Base-by-base conservation (phyloP, 2,329 filamentous ascomycete species). In the Cladosporium velox region DNA sequence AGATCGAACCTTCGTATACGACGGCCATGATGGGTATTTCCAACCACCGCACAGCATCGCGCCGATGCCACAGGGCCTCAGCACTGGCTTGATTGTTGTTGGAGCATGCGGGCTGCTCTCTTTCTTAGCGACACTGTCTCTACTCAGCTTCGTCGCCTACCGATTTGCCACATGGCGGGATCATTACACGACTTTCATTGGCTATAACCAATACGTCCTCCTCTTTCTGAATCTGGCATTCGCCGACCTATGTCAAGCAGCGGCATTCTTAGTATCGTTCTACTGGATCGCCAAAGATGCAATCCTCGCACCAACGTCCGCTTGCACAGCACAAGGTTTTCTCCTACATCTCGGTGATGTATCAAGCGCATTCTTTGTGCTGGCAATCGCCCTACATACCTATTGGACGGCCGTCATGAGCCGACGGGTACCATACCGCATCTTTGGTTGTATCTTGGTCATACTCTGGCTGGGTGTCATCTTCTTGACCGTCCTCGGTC, bases 151-250 rank as follows among this genome's bases (percentile, higher is more conserved):
- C 70, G 74, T 78, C 55, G 41, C 68, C 44, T 72, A 67, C 51
- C 70, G 75, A 5, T 72, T 78, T 63, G 51, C 72, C 10, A 71
- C 67, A 10, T 76, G 75, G 74, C 68, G 70, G 28, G 59, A 68
- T 49, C 72, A 76, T 64, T 75, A 75, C 66, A 68, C 69, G 47
- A 75, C 72, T 2, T 75, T 72, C 59, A 59, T 76, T 21, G 73
- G 75, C 26, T 75, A 76, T 68, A 91, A 90, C 69, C 89, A 91
- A 75, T 90, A 91, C 72, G 82, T 91, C 32, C 80, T 91, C 0
- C 80, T 91, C 4, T 88, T 91, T 66, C 86, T 90, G 74, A 91
- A 91, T 73, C 82, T 91, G 0, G 79, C 91, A 3, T 77, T 90
- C n/a, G 88, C 89, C 67, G 89, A 91, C 71, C 83, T 90, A 62